Evolutionary conservation across 2,329 filamentous ascomycete genomes (phyloP), one percentile per base, ranked within the genome.

Genomic region (Ophiosphaerella narmari): DNA sequence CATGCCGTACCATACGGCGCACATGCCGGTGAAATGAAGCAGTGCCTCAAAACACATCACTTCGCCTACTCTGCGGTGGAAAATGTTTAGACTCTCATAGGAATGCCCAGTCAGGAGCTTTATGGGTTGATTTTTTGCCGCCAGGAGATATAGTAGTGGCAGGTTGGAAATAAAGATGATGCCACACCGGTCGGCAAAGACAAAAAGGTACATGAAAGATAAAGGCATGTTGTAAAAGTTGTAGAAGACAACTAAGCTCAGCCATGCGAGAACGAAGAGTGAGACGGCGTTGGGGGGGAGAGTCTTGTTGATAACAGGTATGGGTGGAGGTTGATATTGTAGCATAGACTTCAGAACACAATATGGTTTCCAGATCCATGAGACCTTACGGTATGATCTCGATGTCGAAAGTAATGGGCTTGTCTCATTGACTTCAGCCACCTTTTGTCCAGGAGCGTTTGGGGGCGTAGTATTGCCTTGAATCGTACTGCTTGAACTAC

Each of bases 121-220:
- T 31, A 88, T 63, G 0, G 85, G 86, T 54, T 87, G 85, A 51
- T 85, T 88, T 67, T 88, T 89, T 29, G 86, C 85, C 2, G 82
- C 80, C 3, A 88, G 75, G 4, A 88, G 73, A 65, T 88, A 88
- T 3, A 88, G 74, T 34, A 81, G 68, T 3, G 80, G 79, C 1
- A 82, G 67, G 48, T 82, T 82, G 9, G 76, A 74, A 13, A 75
- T 74, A 57, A 82, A 81, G 2, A 85, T 62, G 36, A 81, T 74
- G 5, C 82, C 82, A 33, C 80, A 77, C 26, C 83, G 76, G 61
- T 86, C 83, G 49, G 82, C 80, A 40, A 86, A 79, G 45, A 83
- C 76, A 64, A 86, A 84, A 47, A 83, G 73, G 60, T 79, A 78
- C 39, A 74, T 67, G n/a, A 76, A 57, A 11, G 74, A 72, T 14